Base-by-base conservation (phyloP, 2,329 filamentous ascomycete species). In the Cladophialophora immunda region DNA sequence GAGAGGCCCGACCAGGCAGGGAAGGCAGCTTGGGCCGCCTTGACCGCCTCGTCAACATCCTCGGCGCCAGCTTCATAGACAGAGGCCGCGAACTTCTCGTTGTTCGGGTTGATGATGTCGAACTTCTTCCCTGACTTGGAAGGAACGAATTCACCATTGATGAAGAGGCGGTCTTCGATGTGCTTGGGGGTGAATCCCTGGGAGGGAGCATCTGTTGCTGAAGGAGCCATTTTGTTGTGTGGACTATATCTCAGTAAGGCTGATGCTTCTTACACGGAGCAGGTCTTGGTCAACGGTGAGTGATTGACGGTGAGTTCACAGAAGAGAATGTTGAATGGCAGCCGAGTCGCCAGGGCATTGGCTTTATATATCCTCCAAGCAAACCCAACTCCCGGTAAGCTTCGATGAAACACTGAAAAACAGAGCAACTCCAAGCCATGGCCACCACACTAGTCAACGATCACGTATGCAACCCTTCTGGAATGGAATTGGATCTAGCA, bases 1-100 rank as follows among this genome's bases (percentile, higher is more conserved):
- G 81, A 76, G 3, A 79, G 82, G 56, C 78, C 76, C 27, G 79
- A 79, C 85, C 84, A 87, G 0, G 78, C 76, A 64, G 61, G 5
- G 75, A 78, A 75, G 25, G 75, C 74, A 19, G 71, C 70, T 45
- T 75, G 68, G 13, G 76, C 76, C 17, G 71, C 75, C 25, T 67
- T 53, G 15, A 78, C 76, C 25, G 76, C 76, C 25, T 70, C 71
- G 53, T 78, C 76, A 55, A 77, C 74, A 70, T 78, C 76, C 47
- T 74, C 71, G 36, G 73, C 74, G 15, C 71, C 74, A 13, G 73
- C 76, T 70, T 75, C 76, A 25, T 76, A 72, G 11, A 78, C 75
- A 4, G 74, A 63, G 17, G 67, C 67, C 29, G 76, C 76, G 32
- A 70, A 66, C 60, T 76, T 75, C 58, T 77, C 75, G 52, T 69